Percentiles rank a stretch among this genome's conserved stretches.
Conservation (phyloP, 179 eudicot genomes). For the Beta macrorhiza region DNA sequence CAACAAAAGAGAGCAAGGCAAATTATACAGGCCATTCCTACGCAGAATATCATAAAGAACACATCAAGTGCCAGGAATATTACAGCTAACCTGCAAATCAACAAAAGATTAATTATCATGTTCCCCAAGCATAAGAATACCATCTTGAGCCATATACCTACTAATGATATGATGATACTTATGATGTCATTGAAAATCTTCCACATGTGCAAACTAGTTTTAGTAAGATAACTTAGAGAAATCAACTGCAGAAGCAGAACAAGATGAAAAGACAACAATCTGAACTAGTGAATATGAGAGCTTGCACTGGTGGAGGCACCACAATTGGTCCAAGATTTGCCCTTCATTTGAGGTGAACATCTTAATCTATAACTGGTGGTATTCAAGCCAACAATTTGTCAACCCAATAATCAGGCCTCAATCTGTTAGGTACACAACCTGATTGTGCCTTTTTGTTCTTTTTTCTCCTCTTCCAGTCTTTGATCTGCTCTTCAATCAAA, state of each 20-base stretch:
- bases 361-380: not conserved
- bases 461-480: not conserved
- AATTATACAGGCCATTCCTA: constrained; percentile 54
- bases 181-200: not conserved
- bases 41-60: constrained; percentile 63
- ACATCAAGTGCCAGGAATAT: constrained; percentile 69
- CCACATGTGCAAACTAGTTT: not conserved
- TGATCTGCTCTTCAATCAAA: not conserved
- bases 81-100: constrained; percentile 67
- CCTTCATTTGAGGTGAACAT: not conserved
- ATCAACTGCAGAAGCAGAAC: not conserved
- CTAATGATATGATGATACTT: not conserved
- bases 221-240: not conserved
- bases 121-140: not conserved
- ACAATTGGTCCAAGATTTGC: not conserved
- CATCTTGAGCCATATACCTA: not conserved
- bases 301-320: not conserved
- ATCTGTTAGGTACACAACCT: not conserved
- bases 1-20: constrained; percentile 60
- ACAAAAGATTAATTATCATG: constrained; percentile 14
- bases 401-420: not conserved
- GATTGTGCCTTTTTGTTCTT: not conserved
- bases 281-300: not conserved
- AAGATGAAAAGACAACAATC: not conserved
- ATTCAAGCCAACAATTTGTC: not conserved